These are phyloP conservation scores for Diaporthe sp. DNA, from an alignment of 2,329 filamentous ascomycete genomes.

Conservation along the genomic window DNA sequence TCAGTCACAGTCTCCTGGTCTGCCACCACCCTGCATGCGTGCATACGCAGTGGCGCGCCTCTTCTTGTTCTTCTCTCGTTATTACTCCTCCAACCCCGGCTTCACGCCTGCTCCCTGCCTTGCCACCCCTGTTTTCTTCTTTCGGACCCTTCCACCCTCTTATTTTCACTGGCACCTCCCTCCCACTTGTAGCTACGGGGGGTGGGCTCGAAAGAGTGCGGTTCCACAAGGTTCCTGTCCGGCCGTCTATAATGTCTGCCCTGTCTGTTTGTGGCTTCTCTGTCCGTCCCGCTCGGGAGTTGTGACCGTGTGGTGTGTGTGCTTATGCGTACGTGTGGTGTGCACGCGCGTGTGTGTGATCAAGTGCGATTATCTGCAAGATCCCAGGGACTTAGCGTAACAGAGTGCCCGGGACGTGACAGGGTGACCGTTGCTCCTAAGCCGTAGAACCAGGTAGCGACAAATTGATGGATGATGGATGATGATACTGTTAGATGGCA, in stretches of 20 bases:
- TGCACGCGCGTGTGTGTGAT: constrained; percentile 17
- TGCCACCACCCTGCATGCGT: constrained; percentile 25
- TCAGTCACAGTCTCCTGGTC: neutral
- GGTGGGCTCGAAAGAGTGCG: neutral
- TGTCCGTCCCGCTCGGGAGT: constrained; percentile 31
- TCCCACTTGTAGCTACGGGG: neutral
- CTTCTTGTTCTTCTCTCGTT: constrained; percentile 1
- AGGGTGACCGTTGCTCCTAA: constrained; percentile 12
- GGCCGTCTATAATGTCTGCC: neutral
- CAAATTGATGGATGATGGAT: neutral
- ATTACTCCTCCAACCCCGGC: constrained; percentile 3
- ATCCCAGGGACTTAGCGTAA: constrained; percentile 28
- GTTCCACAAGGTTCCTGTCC: constrained; percentile 18
- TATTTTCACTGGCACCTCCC: neutral
- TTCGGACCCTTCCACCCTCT: constrained; percentile 9
- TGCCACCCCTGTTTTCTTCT: neutral
- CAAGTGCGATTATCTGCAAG: constrained; percentile 29
- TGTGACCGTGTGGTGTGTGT: neutral
- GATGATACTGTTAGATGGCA: constrained; percentile 16
- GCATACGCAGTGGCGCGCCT: constrained; percentile 20
- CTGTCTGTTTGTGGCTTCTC: constrained; percentile 15
- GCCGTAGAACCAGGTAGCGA: neutral
- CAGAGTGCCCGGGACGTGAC: constrained; percentile 26
- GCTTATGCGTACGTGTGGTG: neutral
- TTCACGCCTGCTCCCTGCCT: constrained; percentile 2